A percentile compares a stretch with the other conserved stretches of the same genome.
Conservation (phyloP, 2,329 filamentous ascomycete genomes). For the Cladophialophora psammophila region DNA sequence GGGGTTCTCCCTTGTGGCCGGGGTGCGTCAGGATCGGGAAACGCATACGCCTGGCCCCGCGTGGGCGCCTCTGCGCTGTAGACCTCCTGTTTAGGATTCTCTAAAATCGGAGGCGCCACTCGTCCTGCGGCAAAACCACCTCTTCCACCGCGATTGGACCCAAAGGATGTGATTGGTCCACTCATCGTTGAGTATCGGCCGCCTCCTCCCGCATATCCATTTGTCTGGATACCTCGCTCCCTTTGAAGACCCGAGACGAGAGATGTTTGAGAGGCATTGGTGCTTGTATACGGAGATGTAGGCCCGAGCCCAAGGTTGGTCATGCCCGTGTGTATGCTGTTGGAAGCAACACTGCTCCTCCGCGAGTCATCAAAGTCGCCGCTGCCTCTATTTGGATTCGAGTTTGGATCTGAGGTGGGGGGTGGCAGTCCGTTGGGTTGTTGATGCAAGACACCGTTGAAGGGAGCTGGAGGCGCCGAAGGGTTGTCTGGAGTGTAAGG, state of each 20-base stretch:
- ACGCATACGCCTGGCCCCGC: slow-evolving; percentile 59
- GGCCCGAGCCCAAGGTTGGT: slow-evolving; percentile 56
- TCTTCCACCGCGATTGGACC: slow-evolving; percentile 46
- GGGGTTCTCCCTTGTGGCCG: slow-evolving; percentile 44
- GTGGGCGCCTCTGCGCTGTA: slow-evolving; percentile 60
- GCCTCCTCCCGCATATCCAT: slow-evolving; percentile 49
- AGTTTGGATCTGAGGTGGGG: slow-evolving; percentile 62
- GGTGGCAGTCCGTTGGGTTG: slow-evolving; percentile 60
- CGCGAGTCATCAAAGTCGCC: slow-evolving; percentile 56
- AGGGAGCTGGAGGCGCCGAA: slow-evolving; percentile 49
- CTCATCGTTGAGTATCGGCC: slow-evolving; percentile 48
- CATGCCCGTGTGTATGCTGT: slow-evolving; percentile 58
- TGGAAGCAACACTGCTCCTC: slow-evolving; percentile 56
- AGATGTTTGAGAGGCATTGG: slow-evolving; percentile 54
- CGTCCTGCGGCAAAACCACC: slow-evolving; percentile 55
- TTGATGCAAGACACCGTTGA: slow-evolving; percentile 49
- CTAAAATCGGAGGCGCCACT: slow-evolving; percentile 57
- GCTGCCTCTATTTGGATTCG: slow-evolving; percentile 54
- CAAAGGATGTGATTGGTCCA: slow-evolving; percentile 50
- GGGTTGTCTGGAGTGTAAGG: slow-evolving; percentile 52
- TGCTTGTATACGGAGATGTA: slow-evolving; percentile 53
- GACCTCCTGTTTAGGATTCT: slow-evolving; percentile 58
- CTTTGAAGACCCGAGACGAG: slow-evolving; percentile 54
- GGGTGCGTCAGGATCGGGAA: slow-evolving; percentile 56
- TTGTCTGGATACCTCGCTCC: slow-evolving; percentile 51